Conservation (phyloP, 148 eudicot species). For the Euryodendron excelsum region DNA sequence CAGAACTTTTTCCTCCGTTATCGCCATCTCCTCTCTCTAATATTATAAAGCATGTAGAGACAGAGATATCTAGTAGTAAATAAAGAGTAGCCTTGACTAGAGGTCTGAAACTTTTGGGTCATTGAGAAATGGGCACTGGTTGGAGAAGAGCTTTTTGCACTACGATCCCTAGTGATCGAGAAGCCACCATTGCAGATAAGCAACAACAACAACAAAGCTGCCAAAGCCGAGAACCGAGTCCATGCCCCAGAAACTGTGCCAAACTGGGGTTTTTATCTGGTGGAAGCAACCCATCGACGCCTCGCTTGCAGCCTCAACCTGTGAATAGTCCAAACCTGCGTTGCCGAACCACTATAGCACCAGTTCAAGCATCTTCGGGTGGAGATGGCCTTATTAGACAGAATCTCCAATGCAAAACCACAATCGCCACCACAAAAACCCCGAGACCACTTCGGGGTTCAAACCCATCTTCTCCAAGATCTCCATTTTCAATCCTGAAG, state of each 20-base stretch:
- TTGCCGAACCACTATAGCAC: slow-evolving; percentile 24
- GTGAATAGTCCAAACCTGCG: too few species aligned
- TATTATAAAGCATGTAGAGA: neutral
- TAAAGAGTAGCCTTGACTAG: neutral
- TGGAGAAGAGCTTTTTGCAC: slow-evolving; percentile 96
- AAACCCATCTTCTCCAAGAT: slow-evolving; percentile 73
- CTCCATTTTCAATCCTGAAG: slow-evolving; percentile 73
- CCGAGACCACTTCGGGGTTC: too few species aligned
- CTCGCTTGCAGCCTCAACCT: too few species aligned
- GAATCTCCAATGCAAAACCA: slow-evolving; percentile 39
- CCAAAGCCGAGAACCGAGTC: slow-evolving; percentile 22
- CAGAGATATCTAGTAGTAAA: too few species aligned
- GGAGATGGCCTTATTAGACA: slow-evolving; percentile 25
- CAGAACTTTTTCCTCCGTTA: neutral
- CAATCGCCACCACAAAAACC: slow-evolving; percentile 13
- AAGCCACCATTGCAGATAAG: slow-evolving; percentile 2
- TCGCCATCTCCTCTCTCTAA: neutral
- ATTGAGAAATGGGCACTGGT: slow-evolving; percentile 63
- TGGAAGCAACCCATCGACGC: slow-evolving; percentile 58
- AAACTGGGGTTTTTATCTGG: slow-evolving; percentile 51
- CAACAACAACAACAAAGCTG: neutral
- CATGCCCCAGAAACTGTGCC: slow-evolving; percentile 29
- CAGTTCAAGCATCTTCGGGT: slow-evolving; percentile 5
- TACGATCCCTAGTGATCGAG: slow-evolving; percentile 54
- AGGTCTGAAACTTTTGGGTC: neutral